These are phyloP conservation scores for Xylariaceae sp. DNA, from an alignment of 2,329 filamentous ascomycete species.

Conservation along the genomic window DNA sequence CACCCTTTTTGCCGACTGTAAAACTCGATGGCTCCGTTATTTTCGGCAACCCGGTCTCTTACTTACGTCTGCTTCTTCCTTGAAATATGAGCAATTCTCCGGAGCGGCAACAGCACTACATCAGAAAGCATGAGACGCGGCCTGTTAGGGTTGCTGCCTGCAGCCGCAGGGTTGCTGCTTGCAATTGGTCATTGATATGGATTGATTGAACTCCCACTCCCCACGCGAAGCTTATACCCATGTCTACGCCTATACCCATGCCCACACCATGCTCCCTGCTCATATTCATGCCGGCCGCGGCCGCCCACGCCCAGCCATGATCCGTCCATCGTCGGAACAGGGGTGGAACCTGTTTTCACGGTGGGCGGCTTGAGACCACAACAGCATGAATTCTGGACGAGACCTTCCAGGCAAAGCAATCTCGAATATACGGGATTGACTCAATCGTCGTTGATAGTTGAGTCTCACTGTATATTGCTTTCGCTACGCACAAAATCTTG, in stretches of 20 bases:
- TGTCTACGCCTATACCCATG: not conserved
- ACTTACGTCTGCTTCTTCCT: conserved; percentile 3
- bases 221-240: conserved; percentile 15
- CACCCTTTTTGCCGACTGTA: too few species aligned
- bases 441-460: not conserved
- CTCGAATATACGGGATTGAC: not conserved
- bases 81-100: conserved; percentile 8
- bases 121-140: conserved; percentile 24
- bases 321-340: conserved; percentile 19
- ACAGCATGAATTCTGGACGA: not conserved
- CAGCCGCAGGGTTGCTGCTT: conserved; percentile 31
- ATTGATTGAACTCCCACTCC: conserved; percentile 10
- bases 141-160: conserved; percentile 27
- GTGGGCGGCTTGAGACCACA: conserved; percentile 8
- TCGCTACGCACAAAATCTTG: not conserved
- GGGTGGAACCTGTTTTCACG: conserved; percentile 4
- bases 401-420: not conserved
- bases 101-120: conserved; percentile 10
- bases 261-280: not conserved
- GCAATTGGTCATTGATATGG: conserved; percentile 30
- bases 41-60: conserved; percentile 14
- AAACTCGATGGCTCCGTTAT: conserved; percentile 7
- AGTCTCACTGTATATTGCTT: not conserved
- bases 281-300: conserved; percentile 6
- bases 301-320: conserved; percentile 16